phyloP scores from a whole-genome alignment of 495 filamentous ascomycete genomes.

The Aspergillus sclerotioniger region DNA sequence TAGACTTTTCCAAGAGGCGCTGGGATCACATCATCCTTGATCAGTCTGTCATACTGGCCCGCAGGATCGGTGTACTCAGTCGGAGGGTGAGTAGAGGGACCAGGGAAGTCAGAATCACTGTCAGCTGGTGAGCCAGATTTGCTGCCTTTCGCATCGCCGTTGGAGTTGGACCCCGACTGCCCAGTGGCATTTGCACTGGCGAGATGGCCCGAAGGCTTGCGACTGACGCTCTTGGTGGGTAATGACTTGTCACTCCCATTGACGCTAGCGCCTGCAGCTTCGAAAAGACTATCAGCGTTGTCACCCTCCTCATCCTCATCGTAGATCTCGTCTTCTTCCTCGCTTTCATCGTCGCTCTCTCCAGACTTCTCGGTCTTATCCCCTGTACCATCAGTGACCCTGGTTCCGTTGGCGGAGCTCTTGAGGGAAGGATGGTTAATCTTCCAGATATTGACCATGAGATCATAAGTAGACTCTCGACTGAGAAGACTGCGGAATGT shows the following conservation, averaged over 20 bases:
- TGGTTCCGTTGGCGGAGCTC: slow-evolving; percentile 83
- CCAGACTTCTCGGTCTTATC: slow-evolving; percentile 89
- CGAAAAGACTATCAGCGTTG: slow-evolving; percentile 56
- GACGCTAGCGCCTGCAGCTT: slow-evolving; percentile 57
- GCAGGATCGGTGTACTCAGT: slow-evolving; percentile 78
- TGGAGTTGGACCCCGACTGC: slow-evolving; percentile 28
- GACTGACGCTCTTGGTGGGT: slow-evolving; percentile 53
- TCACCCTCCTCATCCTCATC: slow-evolving; percentile 71
- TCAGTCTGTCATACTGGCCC: slow-evolving; percentile 76
- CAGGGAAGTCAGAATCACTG: slow-evolving; percentile 70
- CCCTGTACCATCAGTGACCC: slow-evolving; percentile 72
- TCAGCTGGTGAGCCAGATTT: slow-evolving; percentile 52
- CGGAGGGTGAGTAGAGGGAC: slow-evolving; percentile 75
- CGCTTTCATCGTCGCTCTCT: slow-evolving; percentile 55
- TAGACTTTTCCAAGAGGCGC: slow-evolving; percentile 94
- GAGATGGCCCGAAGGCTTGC: slow-evolving; percentile 66
- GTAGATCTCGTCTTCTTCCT: slow-evolving; percentile 72
- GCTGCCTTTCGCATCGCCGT: slow-evolving; percentile 48
- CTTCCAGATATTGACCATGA: slow-evolving; percentile 98
- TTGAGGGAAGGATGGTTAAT: slow-evolving; percentile 87
- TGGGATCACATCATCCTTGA: slow-evolving; percentile 81
- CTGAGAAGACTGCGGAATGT: slow-evolving; percentile 93
- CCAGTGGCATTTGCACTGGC: slow-evolving; percentile 35
- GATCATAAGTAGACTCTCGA: slow-evolving; percentile 92
- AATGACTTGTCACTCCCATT: slow-evolving; percentile 58